phyloP scores from a whole-genome alignment of 2,329 filamentous ascomycete genomes.

The Fusarium luffae region DNA sequence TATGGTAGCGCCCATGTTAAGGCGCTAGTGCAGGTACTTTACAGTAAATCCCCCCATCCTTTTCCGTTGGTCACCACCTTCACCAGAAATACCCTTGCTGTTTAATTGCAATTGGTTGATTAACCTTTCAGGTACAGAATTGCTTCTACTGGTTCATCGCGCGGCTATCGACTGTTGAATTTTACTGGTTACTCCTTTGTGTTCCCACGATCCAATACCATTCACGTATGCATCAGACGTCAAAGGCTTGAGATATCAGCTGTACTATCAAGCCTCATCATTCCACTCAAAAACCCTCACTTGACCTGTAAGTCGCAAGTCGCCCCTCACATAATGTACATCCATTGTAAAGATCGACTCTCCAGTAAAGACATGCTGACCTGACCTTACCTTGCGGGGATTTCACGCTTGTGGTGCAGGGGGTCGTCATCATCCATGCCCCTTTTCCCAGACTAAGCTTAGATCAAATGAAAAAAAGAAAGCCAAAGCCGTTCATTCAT shows the following conservation, averaged over 20 bases:
- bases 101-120: constrained; percentile 26
- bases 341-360: neutral
- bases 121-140: constrained; percentile 27
- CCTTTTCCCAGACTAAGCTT: constrained; percentile 16
- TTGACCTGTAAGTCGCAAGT: constrained; percentile 3
- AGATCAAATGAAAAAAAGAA: constrained; percentile 8
- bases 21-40: constrained; percentile 38
- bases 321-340: constrained; percentile 2
- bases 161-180: constrained; percentile 2
- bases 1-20: constrained; percentile 17
- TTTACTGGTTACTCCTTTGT: constrained; percentile 7
- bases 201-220: constrained; percentile 11
- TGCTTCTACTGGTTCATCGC: constrained; percentile 24
- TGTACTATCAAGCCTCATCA: constrained; percentile 20
- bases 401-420: constrained; percentile 28
- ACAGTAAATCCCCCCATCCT: constrained; percentile 10
- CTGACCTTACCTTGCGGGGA: constrained; percentile 20
- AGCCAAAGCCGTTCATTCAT: neutral
- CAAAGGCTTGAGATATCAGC: constrained; percentile 1
- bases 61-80: constrained; percentile 34
- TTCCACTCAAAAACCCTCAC: constrained; percentile 19
- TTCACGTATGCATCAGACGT: neutral
- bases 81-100: constrained; percentile 29
- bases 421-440: constrained; percentile 10
- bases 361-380: neutral